Percentiles rank a stretch among this genome's conserved stretches.
These are phyloP conservation scores for Fusarium neocosmosporiellum DNA, from an alignment of 2,329 filamentous ascomycete genomes.

Conservation along the genomic window DNA sequence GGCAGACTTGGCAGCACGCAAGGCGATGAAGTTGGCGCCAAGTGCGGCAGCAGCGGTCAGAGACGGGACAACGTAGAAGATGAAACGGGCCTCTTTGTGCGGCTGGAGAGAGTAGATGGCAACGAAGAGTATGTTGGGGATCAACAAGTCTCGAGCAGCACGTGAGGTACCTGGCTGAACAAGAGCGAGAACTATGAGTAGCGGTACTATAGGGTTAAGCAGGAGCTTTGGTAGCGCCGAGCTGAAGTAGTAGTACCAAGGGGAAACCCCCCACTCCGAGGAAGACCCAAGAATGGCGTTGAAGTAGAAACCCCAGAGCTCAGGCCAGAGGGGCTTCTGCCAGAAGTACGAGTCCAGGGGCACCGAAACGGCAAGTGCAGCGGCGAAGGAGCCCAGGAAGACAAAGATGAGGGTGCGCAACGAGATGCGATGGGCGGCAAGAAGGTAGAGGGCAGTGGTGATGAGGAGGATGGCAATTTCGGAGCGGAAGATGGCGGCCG, in stretches of 20 bases:
- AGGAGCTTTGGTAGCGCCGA: slow-evolving; percentile 85
- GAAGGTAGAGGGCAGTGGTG: slow-evolving; percentile 72
- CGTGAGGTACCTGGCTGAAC: slow-evolving; percentile 57
- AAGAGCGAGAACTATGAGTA: slow-evolving; percentile 66
- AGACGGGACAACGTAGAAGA: slow-evolving; percentile 86
- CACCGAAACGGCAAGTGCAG: slow-evolving; percentile 77
- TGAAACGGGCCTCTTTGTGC: slow-evolving; percentile 96
- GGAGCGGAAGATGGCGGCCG: slow-evolving; percentile 87
- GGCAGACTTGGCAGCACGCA: slow-evolving; percentile 69
- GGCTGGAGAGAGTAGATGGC: slow-evolving; percentile 87
- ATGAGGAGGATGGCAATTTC: slow-evolving; percentile 86
- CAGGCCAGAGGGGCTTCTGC: slow-evolving; percentile 89
- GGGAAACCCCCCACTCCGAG: slow-evolving; percentile 86
- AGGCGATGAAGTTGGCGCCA: slow-evolving; percentile 77
- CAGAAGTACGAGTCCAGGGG: slow-evolving; percentile 93
- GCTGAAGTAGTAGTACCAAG: slow-evolving; percentile 87
- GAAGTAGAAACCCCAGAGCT: slow-evolving; percentile 88
- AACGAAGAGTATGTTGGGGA: slow-evolving; percentile 79
- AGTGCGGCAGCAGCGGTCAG: slow-evolving; percentile 82
- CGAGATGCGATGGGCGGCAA: slow-evolving; percentile 65
- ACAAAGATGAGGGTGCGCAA: slow-evolving; percentile 71
- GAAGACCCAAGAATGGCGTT: slow-evolving; percentile 89
- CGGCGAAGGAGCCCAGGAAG: slow-evolving; percentile 71
- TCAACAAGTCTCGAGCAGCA: slow-evolving; percentile 61
- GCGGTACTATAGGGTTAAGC: slow-evolving; percentile 77